phyloP scores from a whole-genome alignment of 208 protist species.

The Trypanosoma theileri region DNA sequence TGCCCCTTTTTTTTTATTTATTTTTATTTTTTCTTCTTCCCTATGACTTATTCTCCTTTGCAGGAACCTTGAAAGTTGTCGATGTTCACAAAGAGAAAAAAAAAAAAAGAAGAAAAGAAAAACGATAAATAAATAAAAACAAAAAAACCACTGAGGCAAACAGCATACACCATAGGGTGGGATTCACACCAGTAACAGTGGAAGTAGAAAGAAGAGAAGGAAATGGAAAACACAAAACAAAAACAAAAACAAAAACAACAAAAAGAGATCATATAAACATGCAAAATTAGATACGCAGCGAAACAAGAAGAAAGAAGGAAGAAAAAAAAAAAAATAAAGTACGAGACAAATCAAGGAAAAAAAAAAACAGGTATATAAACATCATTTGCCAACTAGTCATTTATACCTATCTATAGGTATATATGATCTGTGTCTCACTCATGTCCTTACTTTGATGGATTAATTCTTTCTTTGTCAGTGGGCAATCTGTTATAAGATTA shows the following conservation, averaged over 20 bases:
- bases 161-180: no score
- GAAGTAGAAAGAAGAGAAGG: neutral
- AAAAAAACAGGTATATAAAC: neutral
- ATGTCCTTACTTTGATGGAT: no score
- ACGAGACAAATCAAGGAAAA: neutral
- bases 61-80: no score
- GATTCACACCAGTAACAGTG: neutral
- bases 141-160: constrained; percentile 6
- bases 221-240: constrained; percentile 6
- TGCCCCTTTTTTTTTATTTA: no score
- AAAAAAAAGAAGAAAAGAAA: no score
- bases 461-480: no score
- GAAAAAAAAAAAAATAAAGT: constrained; percentile 16
- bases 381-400: neutral
- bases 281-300: constrained; percentile 15
- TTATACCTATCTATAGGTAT: neutral
- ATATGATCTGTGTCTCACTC: no score
- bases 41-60: no score
- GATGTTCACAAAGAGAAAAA: no score
- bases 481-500: no score
- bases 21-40: no score
- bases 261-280: constrained; percentile 5
- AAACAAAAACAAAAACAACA: constrained; percentile 7
- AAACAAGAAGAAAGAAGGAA: constrained; percentile 17
- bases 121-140: constrained; percentile 12